Conservation (phyloP, 345 rosid species). For the Sisymbrium irio region DNA sequence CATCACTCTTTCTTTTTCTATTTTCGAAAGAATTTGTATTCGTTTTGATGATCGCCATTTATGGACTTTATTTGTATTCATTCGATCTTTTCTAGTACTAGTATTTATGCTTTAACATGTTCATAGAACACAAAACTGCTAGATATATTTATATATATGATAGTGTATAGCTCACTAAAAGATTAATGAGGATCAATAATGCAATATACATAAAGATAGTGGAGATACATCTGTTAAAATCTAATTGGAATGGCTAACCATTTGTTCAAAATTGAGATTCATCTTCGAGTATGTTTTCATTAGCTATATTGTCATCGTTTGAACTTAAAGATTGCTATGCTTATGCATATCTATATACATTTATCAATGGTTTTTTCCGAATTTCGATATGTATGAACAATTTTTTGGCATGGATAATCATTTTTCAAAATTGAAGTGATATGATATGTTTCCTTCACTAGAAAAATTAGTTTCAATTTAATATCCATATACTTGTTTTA, state of each 20-base stretch:
- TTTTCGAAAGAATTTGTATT: constrained; percentile 9
- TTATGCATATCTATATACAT: neutral
- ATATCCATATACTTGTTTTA: too few species aligned
- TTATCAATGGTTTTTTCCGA: neutral
- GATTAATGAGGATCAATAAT: neutral
- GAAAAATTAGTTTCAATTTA: too few species aligned
- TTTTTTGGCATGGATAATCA: too few species aligned
- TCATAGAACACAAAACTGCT: neutral
- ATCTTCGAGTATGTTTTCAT: neutral
- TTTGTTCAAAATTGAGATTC: neutral
- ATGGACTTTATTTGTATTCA: neutral
- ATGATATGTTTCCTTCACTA: too few species aligned
- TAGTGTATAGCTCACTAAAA: neutral
- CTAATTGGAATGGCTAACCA: constrained; percentile 7
- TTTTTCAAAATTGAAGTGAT: too few species aligned
- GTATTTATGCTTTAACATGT: neutral
- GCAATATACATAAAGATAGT: constrained; percentile 4
- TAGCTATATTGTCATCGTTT: neutral
- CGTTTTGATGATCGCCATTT: constrained; percentile 7
- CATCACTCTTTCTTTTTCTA: constrained; percentile 1
- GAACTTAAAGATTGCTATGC: neutral
- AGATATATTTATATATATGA: neutral
- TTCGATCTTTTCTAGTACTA: neutral
- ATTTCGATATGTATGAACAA: too few species aligned
- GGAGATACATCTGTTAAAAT: neutral